phyloP scores from a whole-genome alignment of 2,329 filamentous ascomycete species.

The Hypoxylon sp. region DNA sequence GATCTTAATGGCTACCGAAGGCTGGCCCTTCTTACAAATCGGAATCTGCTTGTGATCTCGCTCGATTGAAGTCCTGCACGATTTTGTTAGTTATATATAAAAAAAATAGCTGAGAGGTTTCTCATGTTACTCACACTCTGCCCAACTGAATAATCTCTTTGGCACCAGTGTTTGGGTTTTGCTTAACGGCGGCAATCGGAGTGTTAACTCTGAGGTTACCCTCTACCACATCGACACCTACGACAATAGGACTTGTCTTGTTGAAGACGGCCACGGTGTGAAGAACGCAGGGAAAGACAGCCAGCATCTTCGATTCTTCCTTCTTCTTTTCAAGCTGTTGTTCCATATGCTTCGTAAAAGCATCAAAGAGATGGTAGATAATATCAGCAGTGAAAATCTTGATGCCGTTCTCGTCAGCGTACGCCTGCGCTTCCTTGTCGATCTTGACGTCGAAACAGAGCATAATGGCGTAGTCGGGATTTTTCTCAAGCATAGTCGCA shows the following conservation, averaged over 20 bases:
- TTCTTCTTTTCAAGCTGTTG: conserved; percentile 90
- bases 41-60: conserved; percentile 96
- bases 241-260: conserved; percentile 95
- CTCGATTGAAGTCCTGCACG: conserved; percentile 87
- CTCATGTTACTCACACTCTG: conserved; percentile 81
- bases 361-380: conserved; percentile 98
- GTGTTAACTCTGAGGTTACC: conserved; percentile 89
- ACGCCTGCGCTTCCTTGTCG: conserved; percentile 92
- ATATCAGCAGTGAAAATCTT: conserved; percentile 99
- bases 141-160: conserved; percentile 90
- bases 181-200: conserved; percentile 88
- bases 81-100: conserved; percentile 48
- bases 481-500: conserved; percentile 96
- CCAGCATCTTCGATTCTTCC: conserved; percentile 94
- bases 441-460: conserved; percentile 99
- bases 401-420: conserved; percentile 94
- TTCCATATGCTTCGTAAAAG: conserved; percentile 95
- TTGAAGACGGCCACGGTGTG: conserved; percentile 95
- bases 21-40: conserved; percentile 94
- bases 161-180: conserved; percentile 80
- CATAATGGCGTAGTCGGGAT: conserved; percentile 97
- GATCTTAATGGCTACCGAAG: conserved; percentile 98
- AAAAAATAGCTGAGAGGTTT: not conserved
- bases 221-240: conserved; percentile 96
- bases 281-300: conserved; percentile 96